Conservation (phyloP, 768 basidiomycete genomes). For the Dioszegia crocea region DNA sequence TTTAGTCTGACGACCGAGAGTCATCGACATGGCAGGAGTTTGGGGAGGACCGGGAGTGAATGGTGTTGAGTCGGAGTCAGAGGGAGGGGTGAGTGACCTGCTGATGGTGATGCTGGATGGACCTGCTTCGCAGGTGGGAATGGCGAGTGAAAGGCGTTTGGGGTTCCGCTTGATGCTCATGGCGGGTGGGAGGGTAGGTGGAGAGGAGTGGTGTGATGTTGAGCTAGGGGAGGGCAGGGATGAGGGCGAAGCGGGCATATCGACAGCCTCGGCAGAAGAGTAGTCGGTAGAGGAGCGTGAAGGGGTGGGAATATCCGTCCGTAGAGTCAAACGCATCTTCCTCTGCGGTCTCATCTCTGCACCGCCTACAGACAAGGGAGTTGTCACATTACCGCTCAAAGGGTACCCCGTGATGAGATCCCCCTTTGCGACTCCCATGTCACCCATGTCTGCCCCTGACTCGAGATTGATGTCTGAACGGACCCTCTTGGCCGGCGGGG, state of each 20-base stretch:
- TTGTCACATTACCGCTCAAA: neutral
- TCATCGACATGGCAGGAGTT: conserved; percentile 34
- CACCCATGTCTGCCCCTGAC: neutral
- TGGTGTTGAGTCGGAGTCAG: conserved; percentile 21
- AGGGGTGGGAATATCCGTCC: neutral
- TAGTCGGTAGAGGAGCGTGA: too few species aligned
- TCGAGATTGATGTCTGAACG: neutral
- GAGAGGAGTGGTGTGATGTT: neutral
- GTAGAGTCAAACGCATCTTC: neutral
- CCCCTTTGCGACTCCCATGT: neutral
- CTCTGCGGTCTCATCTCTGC: neutral
- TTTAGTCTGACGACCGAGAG: conserved; percentile 13
- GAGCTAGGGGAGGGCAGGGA: conserved; percentile 6
- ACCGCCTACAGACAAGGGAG: neutral
- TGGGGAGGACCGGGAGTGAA: conserved; percentile 40
- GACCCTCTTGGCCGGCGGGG: neutral
- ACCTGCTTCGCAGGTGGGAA: neutral
- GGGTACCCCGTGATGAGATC: neutral
- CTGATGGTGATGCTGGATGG: neutral
- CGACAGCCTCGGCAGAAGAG: neutral
- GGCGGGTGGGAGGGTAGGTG: neutral
- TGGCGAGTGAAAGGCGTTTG: conserved; percentile 6
- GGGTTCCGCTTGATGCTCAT: conserved; percentile 10
- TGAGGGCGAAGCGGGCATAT: conserved; percentile 5
- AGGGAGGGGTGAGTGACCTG: conserved; percentile 4